phyloP scores from a whole-genome alignment of 1,284 basidiomycete species.

The Leccinum solheimii region DNA sequence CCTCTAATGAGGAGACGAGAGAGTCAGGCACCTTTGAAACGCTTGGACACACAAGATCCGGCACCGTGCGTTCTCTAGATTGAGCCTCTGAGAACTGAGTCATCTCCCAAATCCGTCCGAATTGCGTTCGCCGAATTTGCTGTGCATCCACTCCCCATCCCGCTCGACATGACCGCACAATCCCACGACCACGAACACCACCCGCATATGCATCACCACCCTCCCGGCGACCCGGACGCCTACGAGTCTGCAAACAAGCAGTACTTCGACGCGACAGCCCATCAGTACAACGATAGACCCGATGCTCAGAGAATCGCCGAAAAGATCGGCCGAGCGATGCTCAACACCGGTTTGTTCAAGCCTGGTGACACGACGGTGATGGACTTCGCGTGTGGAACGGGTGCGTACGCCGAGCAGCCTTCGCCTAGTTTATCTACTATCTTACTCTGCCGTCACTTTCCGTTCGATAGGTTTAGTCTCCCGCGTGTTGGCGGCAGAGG shows the following conservation, averaged over 20 bases:
- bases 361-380: conserved; percentile 56
- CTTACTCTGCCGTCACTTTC: neutral
- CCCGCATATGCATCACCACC: neutral
- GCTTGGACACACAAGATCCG: neutral
- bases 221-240: neutral
- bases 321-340: conserved; percentile 45
- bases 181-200: conserved; percentile 1
- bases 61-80: neutral
- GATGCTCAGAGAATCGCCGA: conserved; percentile 28
- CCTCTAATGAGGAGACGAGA: neutral
- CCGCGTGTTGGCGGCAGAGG: conserved; percentile 50
- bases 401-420: conserved; percentile 34
- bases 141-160: neutral
- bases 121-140: neutral
- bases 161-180: neutral
- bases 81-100: neutral
- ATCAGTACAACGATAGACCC: conserved; percentile 30
- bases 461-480: conserved; percentile 54
- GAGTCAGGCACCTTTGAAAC: neutral
- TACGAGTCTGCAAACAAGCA: conserved; percentile 24
- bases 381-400: conserved; percentile 73
- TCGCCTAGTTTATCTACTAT: neutral
- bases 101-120: neutral
- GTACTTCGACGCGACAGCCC: conserved; percentile 26
- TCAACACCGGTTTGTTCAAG: conserved; percentile 50